Evolutionary conservation across 768 basidiomycete genomes (phyloP).

Genomic region (Tephrocybe sp.): DNA sequence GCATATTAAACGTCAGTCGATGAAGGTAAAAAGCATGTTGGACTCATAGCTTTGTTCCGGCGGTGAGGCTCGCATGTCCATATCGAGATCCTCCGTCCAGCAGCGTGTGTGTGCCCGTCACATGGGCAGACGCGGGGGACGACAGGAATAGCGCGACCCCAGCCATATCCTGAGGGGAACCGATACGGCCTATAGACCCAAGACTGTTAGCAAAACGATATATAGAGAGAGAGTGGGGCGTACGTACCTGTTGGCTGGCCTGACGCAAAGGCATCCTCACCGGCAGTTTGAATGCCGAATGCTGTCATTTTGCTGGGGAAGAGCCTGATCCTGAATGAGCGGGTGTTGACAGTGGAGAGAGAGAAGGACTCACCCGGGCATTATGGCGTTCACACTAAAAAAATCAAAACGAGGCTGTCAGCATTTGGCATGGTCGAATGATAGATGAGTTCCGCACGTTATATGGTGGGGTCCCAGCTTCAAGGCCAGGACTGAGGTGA

Average conservation of each 20-base stretch:
- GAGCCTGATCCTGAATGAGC: constrained; percentile 37
- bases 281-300: constrained; percentile 56
- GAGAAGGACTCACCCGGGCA: constrained; percentile 59
- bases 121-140: constrained; percentile 70
- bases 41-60: constrained; percentile 35
- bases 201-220: neutral
- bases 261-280: constrained; percentile 50
- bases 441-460: constrained; percentile 50
- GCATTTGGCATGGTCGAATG: neutral
- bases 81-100: constrained; percentile 67
- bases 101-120: constrained; percentile 72
- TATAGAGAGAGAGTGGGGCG: neutral
- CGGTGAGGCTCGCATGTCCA: constrained; percentile 22
- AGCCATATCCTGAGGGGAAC: constrained; percentile 65
- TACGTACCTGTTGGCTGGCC: constrained; percentile 62
- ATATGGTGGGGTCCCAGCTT: constrained; percentile 61
- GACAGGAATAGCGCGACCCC: constrained; percentile 70
- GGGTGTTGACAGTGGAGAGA: neutral
- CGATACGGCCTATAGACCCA: constrained; percentile 55
- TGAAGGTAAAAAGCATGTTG: neutral
- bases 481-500: constrained; percentile 70
- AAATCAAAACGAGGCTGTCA: neutral
- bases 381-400: constrained; percentile 79
- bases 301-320: constrained; percentile 89
- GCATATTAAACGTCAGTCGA: too few relatives aligned